These are phyloP conservation scores for Dillenia suffruticosa DNA, from an alignment of 164 flowering plant genomes.

Conservation along the genomic window DNA sequence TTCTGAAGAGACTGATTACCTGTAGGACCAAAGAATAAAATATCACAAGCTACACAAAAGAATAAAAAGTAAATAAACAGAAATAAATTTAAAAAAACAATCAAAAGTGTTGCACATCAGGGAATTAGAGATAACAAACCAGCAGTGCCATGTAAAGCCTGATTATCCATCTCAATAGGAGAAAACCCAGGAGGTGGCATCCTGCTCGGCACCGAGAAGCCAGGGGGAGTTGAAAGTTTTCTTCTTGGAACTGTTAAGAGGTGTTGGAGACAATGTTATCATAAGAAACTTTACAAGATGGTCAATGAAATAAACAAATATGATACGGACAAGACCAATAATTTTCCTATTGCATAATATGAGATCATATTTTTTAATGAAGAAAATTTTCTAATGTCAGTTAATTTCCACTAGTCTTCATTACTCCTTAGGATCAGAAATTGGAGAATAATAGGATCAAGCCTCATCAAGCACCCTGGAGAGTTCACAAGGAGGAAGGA, in stretches of 20 bases:
- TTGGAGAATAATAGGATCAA: no score
- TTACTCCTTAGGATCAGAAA: no score
- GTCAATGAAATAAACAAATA: neutral
- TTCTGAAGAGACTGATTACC: conserved; percentile 29
- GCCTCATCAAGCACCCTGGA: no score
- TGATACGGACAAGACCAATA: neutral
- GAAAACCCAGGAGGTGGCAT: conserved; percentile 35
- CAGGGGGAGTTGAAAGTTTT: conserved; percentile 29
- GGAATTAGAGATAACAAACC: conserved; percentile 11
- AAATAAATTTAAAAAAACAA: neutral
- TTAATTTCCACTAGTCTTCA: no score
- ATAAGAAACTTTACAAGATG: neutral
- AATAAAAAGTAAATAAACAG: neutral
- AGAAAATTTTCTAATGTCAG: no score
- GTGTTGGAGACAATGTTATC: neutral
- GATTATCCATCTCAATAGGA: conserved; percentile 9
- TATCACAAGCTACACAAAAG: neutral
- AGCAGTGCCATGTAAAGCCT: conserved; percentile 7
- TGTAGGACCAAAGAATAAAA: conserved; percentile 11
- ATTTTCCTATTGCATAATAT: no score
- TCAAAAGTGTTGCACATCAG: neutral
- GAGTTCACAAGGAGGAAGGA: no score
- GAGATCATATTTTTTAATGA: no score
- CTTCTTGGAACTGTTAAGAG: conserved; percentile 18
- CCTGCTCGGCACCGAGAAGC: conserved; percentile 24